Percentiles rank a stretch among this genome's conserved stretches.
Evolutionary conservation across 192 early-diverging fungal species (phyloP).

Genomic region (Gonapodya sp.): DNA sequence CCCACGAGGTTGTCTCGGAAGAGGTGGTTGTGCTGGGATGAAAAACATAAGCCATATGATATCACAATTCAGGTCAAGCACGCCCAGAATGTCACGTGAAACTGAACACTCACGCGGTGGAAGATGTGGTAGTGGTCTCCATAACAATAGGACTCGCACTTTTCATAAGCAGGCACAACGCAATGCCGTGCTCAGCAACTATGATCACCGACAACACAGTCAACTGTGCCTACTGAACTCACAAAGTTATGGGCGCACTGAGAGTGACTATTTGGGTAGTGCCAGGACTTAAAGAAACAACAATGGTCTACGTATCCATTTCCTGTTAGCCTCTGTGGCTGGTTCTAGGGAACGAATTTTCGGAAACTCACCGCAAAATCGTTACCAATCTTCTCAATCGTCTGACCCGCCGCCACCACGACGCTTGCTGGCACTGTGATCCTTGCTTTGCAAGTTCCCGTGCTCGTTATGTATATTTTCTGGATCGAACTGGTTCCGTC

Average conservation of each 20-base stretch:
- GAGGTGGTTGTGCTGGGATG: neutral
- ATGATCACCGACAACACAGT: too few relatives aligned
- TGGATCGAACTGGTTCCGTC: neutral
- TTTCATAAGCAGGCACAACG: neutral
- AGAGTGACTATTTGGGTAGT: neutral
- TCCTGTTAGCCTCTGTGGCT: neutral
- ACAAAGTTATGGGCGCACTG: neutral
- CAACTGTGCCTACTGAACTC: neutral
- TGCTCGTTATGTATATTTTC: neutral
- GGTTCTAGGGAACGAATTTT: neutral
- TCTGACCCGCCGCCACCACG: neutral
- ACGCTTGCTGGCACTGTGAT: neutral
- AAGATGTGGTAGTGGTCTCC: neutral
- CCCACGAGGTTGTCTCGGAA: neutral
- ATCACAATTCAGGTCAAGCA: neutral
- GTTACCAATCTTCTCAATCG: slow-evolving; percentile 4
- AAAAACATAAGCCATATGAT: too few relatives aligned
- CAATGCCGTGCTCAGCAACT: neutral
- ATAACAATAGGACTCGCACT: neutral
- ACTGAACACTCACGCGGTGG: neutral
- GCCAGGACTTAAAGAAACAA: neutral
- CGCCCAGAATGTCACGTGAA: neutral
- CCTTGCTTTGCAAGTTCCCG: neutral
- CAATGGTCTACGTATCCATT: neutral
- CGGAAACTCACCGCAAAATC: neutral